Conservation (phyloP, 202 grass and related monocot genomes). For the Schoenoplectus triqueter region DNA sequence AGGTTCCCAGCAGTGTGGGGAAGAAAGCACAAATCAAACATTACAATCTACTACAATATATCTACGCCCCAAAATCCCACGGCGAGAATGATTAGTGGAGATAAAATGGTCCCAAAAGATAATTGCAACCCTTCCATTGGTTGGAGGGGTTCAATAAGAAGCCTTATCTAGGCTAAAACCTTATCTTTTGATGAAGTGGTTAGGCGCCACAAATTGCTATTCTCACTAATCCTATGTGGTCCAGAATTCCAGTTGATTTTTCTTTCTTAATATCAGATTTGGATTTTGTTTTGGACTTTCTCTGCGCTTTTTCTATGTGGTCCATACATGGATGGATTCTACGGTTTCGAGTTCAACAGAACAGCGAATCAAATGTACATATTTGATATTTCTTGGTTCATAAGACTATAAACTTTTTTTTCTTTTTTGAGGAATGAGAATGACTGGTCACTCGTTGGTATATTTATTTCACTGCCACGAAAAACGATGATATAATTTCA, state of each 20-base stretch:
- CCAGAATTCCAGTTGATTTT: slow-evolving; percentile 8
- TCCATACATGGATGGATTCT: not conserved
- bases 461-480: not conserved
- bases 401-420: not conserved
- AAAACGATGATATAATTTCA: not conserved
- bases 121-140: slow-evolving; percentile 36
- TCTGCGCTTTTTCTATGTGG: slow-evolving; percentile 10
- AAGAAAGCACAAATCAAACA: not conserved
- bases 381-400: not conserved
- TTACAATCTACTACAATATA: not conserved
- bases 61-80: not conserved
- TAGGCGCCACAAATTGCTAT: slow-evolving; percentile 44
- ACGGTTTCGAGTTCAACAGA: slow-evolving; percentile 39
- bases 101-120: slow-evolving; percentile 35
- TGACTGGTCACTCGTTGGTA: too few species aligned
- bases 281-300: slow-evolving; percentile 35
- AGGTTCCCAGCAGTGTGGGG: not conserved
- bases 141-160: slow-evolving; percentile 22
- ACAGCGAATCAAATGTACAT: not conserved
- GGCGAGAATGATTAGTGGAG: slow-evolving; percentile 16
- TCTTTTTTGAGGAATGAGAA: not conserved
- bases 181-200: slow-evolving; percentile 44
- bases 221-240: slow-evolving; percentile 42
- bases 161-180: slow-evolving; percentile 46
- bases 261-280: slow-evolving; percentile 28